A percentile compares a stretch with the other conserved stretches of the same genome.
Conservation (phyloP, 768 basidiomycete species). For the Pisolithus tinctorius region DNA sequence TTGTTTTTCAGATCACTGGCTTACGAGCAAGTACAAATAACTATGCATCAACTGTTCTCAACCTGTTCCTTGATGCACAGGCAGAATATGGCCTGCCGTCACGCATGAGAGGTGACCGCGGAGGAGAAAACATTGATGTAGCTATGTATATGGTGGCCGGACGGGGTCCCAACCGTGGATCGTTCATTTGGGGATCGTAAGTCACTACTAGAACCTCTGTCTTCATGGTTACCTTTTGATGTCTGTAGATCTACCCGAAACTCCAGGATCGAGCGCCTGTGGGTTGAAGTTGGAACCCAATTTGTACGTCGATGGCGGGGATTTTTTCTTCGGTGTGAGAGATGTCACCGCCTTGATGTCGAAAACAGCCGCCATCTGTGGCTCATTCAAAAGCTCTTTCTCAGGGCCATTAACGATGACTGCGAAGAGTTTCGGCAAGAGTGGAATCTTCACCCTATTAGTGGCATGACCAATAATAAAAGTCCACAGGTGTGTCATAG, state of each 20-base stretch:
- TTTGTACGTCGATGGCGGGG: constrained; percentile 36
- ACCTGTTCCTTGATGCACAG: constrained; percentile 15
- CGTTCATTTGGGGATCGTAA: constrained; percentile 22
- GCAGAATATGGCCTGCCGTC: constrained; percentile 15
- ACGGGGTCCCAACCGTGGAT: constrained; percentile 14
- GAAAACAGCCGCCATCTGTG: constrained; percentile 32
- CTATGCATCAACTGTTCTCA: constrained; percentile 15
- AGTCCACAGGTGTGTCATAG: constrained; percentile 16
- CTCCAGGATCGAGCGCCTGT: constrained; percentile 35
- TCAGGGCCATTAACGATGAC: constrained; percentile 30
- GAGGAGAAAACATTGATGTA: constrained; percentile 25
- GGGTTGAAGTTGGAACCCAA: too few relatives aligned
- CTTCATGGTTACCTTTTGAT: not conserved
- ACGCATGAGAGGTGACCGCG: constrained; percentile 20
- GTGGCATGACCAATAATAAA: constrained; percentile 19
- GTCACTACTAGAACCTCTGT: too few relatives aligned
- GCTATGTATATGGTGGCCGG: constrained; percentile 21
- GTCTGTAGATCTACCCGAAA: constrained; percentile 31
- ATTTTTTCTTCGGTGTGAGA: constrained; percentile 34
- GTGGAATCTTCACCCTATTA: constrained; percentile 37
- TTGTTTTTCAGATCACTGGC: constrained; percentile 12
- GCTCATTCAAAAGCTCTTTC: constrained; percentile 38
- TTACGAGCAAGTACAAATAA: constrained; percentile 22
- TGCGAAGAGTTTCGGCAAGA: constrained; percentile 26
- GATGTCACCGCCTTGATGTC: constrained; percentile 27